Evolutionary conservation across 768 basidiomycete species (phyloP).

Genomic region (Hygrophoropsis aurantiaca): DNA sequence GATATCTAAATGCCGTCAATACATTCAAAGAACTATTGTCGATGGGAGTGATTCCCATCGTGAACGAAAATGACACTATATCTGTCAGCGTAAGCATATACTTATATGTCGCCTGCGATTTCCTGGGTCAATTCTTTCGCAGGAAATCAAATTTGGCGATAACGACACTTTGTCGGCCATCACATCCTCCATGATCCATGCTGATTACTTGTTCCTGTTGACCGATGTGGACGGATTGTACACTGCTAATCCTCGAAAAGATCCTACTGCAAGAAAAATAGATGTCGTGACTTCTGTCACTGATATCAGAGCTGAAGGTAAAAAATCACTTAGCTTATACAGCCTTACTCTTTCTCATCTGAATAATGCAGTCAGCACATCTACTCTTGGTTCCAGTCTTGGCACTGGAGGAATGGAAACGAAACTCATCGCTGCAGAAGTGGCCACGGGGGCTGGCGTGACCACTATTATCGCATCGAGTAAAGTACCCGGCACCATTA

Average conservation of each 20-base stretch:
- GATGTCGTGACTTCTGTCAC: slow-evolving; percentile 81
- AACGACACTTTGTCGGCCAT: slow-evolving; percentile 98
- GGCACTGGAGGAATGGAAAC: slow-evolving; percentile 99
- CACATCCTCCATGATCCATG: slow-evolving; percentile 95
- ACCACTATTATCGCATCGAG: slow-evolving; percentile 89
- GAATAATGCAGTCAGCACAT: slow-evolving; percentile 72
- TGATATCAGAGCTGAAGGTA: slow-evolving; percentile 79
- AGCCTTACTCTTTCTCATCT: not conserved
- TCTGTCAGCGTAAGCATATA: slow-evolving; percentile 82
- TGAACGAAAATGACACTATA: slow-evolving; percentile 98
- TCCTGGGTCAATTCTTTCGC: slow-evolving; percentile 1
- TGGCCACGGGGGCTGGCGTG: slow-evolving; percentile 93
- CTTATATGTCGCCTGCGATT: not conserved
- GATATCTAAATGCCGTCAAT: slow-evolving; percentile 96
- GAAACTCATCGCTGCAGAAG: slow-evolving; percentile 96
- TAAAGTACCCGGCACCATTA: slow-evolving; percentile 70
- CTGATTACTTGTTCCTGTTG: slow-evolving; percentile 93
- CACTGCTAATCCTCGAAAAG: slow-evolving; percentile 92
- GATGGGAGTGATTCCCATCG: slow-evolving; percentile 96
- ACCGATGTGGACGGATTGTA: slow-evolving; percentile 97
- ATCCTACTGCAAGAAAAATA: slow-evolving; percentile 78
- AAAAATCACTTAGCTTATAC: slow-evolving; percentile 4
- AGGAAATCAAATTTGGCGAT: slow-evolving; percentile 99
- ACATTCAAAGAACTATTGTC: slow-evolving; percentile 88
- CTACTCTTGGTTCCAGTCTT: slow-evolving; percentile 87